phyloP scores from a whole-genome alignment of 2,329 filamentous ascomycete species.

The Pseudogymnoascus sp. region DNA sequence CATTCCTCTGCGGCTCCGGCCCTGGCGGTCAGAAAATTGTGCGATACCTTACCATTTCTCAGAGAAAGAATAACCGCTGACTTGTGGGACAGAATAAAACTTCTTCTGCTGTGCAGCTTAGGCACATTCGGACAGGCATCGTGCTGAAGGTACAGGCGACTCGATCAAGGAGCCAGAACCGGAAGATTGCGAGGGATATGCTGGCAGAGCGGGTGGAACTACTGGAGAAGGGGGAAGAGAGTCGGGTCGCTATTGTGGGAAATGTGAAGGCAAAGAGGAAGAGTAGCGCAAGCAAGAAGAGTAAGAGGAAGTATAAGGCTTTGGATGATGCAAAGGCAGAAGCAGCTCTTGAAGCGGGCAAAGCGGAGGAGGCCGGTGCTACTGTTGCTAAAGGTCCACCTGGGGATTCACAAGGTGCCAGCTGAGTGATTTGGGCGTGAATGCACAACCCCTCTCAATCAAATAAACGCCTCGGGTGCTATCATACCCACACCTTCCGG shows the following conservation, averaged over 20 bases:
- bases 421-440: neutral
- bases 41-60: constrained; percentile 21
- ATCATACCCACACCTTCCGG: neutral
- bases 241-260: constrained; percentile 56
- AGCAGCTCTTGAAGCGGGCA: constrained; percentile 4
- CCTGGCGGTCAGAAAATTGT: constrained; percentile 96
- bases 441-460: neutral
- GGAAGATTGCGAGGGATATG: constrained; percentile 71
- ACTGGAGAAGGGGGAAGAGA: constrained; percentile 60
- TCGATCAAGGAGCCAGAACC: constrained; percentile 76
- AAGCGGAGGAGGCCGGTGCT: neutral
- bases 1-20: constrained; percentile 82
- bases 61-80: constrained; percentile 3
- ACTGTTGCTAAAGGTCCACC: neutral
- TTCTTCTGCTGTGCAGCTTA: constrained; percentile 85
- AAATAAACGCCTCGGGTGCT: neutral
- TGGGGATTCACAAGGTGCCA: neutral
- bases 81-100: constrained; percentile 72
- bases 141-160: constrained; percentile 94
- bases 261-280: constrained; percentile 58
- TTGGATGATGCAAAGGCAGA: constrained; percentile 32
- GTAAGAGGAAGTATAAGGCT: constrained; percentile 65
- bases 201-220: constrained; percentile 54
- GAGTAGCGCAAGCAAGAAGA: constrained; percentile 74
- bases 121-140: constrained; percentile 80